A percentile compares a stretch with the other conserved stretches of the same genome.
phyloP scores from a whole-genome alignment of 768 basidiomycete species.

The Rhizopogon vulgaris region DNA sequence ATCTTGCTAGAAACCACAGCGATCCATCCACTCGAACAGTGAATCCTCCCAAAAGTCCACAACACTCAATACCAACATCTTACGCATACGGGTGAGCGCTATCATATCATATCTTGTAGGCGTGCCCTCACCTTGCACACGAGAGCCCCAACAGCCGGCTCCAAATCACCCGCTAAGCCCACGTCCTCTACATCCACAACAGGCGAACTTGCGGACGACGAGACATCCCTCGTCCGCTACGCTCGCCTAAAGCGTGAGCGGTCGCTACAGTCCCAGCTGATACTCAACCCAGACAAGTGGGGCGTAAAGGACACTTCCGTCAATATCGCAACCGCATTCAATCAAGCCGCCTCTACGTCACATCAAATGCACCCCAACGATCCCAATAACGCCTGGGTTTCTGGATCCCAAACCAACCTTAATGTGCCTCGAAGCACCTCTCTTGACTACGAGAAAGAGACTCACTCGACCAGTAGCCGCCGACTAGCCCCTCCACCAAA shows the following conservation, averaged over 20 bases:
- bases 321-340: constrained; percentile 78
- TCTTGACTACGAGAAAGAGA: constrained; percentile 70
- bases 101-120: constrained; percentile 7
- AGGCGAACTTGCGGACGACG: constrained; percentile 36
- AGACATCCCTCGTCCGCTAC: constrained; percentile 41
- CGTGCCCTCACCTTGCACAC: constrained; percentile 12
- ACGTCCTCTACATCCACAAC: constrained; percentile 32
- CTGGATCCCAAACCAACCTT: constrained; percentile 41
- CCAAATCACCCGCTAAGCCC: constrained; percentile 57
- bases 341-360: constrained; percentile 53
- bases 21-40: constrained; percentile 17
- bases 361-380: constrained; percentile 39
- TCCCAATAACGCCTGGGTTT: constrained; percentile 64
- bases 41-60: constrained; percentile 29
- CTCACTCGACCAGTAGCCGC: constrained; percentile 46
- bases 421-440: constrained; percentile 67
- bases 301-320: constrained; percentile 78
- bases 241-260: constrained; percentile 42
- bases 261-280: constrained; percentile 13
- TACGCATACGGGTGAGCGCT: constrained; percentile 65
- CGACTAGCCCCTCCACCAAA: constrained; percentile 59
- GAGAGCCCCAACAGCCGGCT: constrained; percentile 50
- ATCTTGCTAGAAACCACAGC: constrained; percentile 28
- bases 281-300: constrained; percentile 61
- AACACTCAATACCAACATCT: constrained; percentile 45